A percentile compares a stretch with the other conserved stretches of the same genome.
These are phyloP conservation scores for Aegle marmelos DNA, from an alignment of 345 rosid genomes.

Conservation along the genomic window DNA sequence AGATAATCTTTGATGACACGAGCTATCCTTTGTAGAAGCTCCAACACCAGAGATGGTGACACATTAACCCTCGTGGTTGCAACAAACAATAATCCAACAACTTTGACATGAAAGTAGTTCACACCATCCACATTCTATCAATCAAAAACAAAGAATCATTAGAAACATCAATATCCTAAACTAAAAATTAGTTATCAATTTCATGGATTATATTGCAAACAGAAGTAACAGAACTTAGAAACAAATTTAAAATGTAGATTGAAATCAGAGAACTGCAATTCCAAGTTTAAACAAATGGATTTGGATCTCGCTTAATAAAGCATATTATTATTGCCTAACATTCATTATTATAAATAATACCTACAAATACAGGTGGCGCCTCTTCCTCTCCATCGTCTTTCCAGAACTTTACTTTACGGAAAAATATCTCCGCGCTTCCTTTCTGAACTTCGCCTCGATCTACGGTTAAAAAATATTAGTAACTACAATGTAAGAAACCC, in stretches of 20 bases:
- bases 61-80: constrained; percentile 92
- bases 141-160: background rate
- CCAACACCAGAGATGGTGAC: constrained; percentile 94
- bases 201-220: background rate
- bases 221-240: background rate
- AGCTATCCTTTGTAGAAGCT: constrained; percentile 93
- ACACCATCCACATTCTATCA: constrained; percentile 87
- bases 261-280: background rate
- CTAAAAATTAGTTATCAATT: background rate
- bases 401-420: constrained; percentile 98
- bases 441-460: constrained; percentile 91
- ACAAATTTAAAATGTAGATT: background rate
- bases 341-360: constrained; percentile 45
- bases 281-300: background rate
- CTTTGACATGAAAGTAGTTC: constrained; percentile 96
- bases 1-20: constrained; percentile 97
- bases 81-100: constrained; percentile 86
- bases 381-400: constrained; percentile 92
- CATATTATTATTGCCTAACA: background rate
- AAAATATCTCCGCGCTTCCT: constrained; percentile 93
- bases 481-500: background rate
- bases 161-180: background rate
- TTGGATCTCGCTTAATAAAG: background rate
- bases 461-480: constrained; percentile 22
- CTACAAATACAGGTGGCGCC: constrained; percentile 99